Conservation (phyloP, 2,329 filamentous ascomycete genomes). For the Metarhizium robertsii region DNA sequence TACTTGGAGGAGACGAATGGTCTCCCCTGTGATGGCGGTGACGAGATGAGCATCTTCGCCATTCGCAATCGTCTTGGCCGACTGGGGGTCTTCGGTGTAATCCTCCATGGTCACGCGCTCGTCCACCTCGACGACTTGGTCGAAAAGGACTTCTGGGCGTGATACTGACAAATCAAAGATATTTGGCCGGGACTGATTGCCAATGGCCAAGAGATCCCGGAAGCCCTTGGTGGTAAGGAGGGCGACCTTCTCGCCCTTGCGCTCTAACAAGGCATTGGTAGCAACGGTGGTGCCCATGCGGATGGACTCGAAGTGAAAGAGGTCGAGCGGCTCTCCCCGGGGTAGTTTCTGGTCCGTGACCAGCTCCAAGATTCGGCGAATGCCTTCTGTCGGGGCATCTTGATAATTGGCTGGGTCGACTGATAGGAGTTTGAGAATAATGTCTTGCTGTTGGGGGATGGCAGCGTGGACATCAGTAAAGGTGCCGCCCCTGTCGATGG, state of each 20-base stretch:
- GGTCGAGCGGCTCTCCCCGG: constrained; percentile 21
- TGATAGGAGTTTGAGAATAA: constrained; percentile 64
- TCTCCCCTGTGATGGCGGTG: constrained; percentile 56
- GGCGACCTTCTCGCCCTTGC: constrained; percentile 63
- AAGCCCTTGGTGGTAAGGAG: constrained; percentile 65
- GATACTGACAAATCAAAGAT: constrained; percentile 65
- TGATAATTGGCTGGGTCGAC: constrained; percentile 63
- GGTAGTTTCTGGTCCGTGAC: constrained; percentile 22
- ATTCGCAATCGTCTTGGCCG: constrained; percentile 29
- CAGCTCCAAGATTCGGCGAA: constrained; percentile 36
- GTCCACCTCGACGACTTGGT: constrained; percentile 60
- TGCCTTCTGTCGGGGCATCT: constrained; percentile 65
- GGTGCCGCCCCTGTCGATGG: constrained; percentile 33
- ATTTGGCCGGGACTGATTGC: constrained; percentile 62
- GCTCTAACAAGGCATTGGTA: constrained; percentile 63
- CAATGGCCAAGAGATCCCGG: constrained; percentile 61
- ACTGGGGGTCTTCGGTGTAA: constrained; percentile 58
- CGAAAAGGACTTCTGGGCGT: constrained; percentile 59
- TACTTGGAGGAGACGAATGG: constrained; percentile 53
- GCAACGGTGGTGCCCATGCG: constrained; percentile 76
- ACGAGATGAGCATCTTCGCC: constrained; percentile 49
- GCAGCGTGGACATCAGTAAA: constrained; percentile 64
- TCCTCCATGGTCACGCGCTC: constrained; percentile 66
- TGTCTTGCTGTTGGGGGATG: constrained; percentile 54
- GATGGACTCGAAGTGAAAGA: constrained; percentile 47